Base-by-base conservation (phyloP, 257 asterid genomes). In the Jacaranda mimosifolia region DNA sequence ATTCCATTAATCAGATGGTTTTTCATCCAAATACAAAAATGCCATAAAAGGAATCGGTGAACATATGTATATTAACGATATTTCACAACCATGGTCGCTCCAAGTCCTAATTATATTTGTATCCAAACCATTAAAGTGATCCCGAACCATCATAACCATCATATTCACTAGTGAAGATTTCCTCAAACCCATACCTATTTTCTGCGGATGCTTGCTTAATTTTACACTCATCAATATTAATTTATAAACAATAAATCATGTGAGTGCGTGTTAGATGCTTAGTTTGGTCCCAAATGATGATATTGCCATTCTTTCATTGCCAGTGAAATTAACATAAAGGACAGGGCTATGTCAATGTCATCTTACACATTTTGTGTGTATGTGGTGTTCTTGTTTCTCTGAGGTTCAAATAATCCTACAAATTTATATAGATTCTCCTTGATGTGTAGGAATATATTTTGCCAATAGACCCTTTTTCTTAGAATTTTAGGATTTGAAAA, bases 1-100 rank as follows among this genome's bases (percentile, higher is more conserved):
- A 95, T 95, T 80, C 99, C 99, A 70, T 64, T 89, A 77, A 42
- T 90, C 72, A 90, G 98, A 69, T 91, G 96, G 99, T 83, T 93
- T 72, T 75, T 87, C 18, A 74, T 93, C 82, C 87, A 77, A 84
- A 26, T 88, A 79, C 86, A 85, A 83, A 68, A 96, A 93, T 70
- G 85, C 90, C 39, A 82, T 81, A 83, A 83, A 82, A 90, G 96
- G 81, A 96, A 96, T 68, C 77, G 10, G n/a, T n/a, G n/a, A n/a
- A n/a, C n/a, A n/a, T 65, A 62, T 60, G 32, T 26, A 26, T 26
- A 18, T 15, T 45, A 18, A 42, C 42, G 8, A 59, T 55, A 17
- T 13, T 15, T 53, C 39, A 6, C 17, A 55, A 26, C 13, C 32
- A 2, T 26, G 11, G 38, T 48, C 13, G 15, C 43, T 26, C 49